phyloP scores from a whole-genome alignment of 495 filamentous ascomycete species.

The Penicillium pulvis region DNA sequence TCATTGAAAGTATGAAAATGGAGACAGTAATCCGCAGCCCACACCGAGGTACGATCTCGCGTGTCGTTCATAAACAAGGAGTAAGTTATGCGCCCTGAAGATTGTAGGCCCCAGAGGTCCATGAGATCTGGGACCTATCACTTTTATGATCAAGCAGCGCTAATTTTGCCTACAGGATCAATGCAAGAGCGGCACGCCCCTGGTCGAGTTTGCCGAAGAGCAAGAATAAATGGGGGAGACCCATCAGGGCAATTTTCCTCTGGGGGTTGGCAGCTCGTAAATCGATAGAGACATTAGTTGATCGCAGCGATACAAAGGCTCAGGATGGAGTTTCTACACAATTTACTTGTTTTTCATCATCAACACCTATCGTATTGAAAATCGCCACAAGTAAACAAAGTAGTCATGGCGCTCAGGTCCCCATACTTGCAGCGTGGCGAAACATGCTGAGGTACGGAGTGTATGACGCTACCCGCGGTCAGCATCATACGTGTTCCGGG shows the following conservation, averaged over 20 bases:
- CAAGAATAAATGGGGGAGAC: neutral
- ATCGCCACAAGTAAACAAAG: too few species aligned
- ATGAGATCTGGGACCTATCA: neutral
- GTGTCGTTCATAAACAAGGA: slow-evolving; percentile 82
- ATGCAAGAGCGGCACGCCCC: slow-evolving; percentile 59
- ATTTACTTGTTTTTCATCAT: neutral
- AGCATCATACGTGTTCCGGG: too few species aligned
- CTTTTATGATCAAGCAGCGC: slow-evolving; percentile 3
- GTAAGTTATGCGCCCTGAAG: slow-evolving; percentile 56
- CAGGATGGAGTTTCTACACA: neutral
- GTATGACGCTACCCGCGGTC: too few species aligned
- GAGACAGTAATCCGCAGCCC: slow-evolving; percentile 95
- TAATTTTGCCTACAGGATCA: slow-evolving; percentile 51
- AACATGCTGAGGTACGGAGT: too few species aligned
- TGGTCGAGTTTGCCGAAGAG: slow-evolving; percentile 52
- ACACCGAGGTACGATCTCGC: slow-evolving; percentile 75
- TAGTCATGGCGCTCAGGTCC: too few species aligned
- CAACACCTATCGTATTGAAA: neutral
- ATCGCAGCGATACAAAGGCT: neutral
- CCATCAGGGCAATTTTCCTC: neutral
- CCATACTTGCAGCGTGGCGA: too few species aligned
- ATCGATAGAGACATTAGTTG: neutral
- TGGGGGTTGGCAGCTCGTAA: neutral
- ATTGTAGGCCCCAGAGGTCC: neutral
- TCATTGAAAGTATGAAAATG: slow-evolving; percentile 99